Conservation (phyloP, 2,329 filamentous ascomycete genomes). For the Neonectria neomacrospora region DNA sequence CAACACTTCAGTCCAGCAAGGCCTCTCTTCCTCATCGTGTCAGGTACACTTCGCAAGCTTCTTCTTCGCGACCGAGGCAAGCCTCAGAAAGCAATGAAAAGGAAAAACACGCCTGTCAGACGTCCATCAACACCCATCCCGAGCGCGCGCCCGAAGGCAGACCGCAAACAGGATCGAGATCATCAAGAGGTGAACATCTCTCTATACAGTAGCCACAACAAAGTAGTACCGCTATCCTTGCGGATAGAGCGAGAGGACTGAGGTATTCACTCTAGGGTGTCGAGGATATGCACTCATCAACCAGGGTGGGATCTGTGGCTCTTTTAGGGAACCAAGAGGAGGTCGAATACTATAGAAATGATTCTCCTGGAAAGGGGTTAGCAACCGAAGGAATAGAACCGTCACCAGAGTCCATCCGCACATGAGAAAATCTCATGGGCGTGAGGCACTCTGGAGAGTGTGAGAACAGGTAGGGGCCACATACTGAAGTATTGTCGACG, state of each 20-base stretch:
- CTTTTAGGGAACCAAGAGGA: conserved; percentile 88
- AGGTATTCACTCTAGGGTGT: conserved; percentile 82
- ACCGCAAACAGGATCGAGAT: conserved; percentile 82
- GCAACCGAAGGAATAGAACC: neutral
- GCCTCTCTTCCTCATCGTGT: no score
- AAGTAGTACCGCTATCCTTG: conserved; percentile 64
- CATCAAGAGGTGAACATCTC: conserved; percentile 74
- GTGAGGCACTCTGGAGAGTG: neutral
- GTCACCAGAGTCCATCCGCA: neutral
- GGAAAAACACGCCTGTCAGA: conserved; percentile 71
- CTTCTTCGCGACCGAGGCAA: conserved; percentile 43
- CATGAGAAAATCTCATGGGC: neutral
- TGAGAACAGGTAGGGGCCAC: conserved; percentile 4
- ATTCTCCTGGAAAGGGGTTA: conserved; percentile 67
- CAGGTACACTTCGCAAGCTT: neutral
- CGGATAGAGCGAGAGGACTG: conserved; percentile 20
- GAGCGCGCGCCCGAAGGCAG: conserved; percentile 79
- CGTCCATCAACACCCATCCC: conserved; percentile 86
- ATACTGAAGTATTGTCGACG: conserved; percentile 26
- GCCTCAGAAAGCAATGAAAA: conserved; percentile 65
- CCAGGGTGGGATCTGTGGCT: conserved; percentile 86
- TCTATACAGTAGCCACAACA: conserved; percentile 71
- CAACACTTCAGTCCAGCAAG: no score
- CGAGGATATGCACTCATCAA: conserved; percentile 84
- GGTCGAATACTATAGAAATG: conserved; percentile 97